Conservation (phyloP, 345 rosid genomes). For the Eucalyptus pauciflora region DNA sequence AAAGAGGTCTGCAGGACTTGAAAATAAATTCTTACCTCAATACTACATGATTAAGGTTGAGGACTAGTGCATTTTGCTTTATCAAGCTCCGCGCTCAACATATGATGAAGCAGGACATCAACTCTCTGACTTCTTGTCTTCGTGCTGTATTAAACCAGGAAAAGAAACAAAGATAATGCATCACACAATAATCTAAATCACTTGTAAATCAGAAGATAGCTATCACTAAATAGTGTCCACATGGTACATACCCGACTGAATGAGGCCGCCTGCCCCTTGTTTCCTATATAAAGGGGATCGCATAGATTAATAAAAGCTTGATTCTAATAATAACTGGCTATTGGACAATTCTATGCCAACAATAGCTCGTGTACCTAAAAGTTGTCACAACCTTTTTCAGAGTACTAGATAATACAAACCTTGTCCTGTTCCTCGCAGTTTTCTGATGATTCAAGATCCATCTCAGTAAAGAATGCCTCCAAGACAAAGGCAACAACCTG, state of each 20-base stretch:
- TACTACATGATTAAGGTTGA: not conserved
- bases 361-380: not conserved
- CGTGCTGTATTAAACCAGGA: constrained; percentile 32
- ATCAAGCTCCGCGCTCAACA: constrained; percentile 60
- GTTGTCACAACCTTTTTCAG: not conserved
- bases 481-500: constrained; percentile 96
- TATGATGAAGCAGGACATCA: constrained; percentile 84
- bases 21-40: not conserved
- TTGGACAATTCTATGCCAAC: not conserved
- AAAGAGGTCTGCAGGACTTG: not conserved
- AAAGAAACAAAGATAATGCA: not conserved
- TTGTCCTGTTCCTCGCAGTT: constrained; percentile 29
- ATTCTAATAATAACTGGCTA: not conserved
- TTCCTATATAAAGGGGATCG: not conserved
- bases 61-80: constrained; percentile 7
- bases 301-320: not conserved
- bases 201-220: not conserved
- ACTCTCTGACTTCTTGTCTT: constrained; percentile 86
- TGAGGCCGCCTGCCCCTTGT: constrained; percentile 8
- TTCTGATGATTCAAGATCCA: constrained; percentile 75
- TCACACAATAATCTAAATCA: not conserved
- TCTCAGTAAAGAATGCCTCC: constrained; percentile 96
- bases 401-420: constrained; percentile 16
- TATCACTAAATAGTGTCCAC: not conserved
- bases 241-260: constrained; percentile 44